These are phyloP conservation scores for Coemansia reversa DNA, from an alignment of 192 early-diverging fungal species.

Conservation along the genomic window DNA sequence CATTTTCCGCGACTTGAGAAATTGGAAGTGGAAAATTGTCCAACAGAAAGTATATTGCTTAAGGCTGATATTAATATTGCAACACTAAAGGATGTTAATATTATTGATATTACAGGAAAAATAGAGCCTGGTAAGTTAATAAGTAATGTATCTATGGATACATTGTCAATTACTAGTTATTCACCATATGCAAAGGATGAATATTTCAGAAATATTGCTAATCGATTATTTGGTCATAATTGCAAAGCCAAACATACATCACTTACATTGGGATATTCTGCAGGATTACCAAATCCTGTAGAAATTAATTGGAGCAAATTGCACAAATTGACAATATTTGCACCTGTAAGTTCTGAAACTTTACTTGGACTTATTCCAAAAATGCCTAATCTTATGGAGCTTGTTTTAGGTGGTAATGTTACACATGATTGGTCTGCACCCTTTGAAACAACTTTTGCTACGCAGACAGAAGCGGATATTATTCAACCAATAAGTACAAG, in stretches of 20 bases:
- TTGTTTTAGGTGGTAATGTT: not conserved
- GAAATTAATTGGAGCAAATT: not conserved
- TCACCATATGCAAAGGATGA: not conserved
- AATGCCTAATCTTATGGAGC: not conserved
- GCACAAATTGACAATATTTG: not conserved
- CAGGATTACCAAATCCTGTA: not conserved
- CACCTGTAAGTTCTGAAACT: not conserved
- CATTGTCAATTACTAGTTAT: not conserved
- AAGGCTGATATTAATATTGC: not conserved
- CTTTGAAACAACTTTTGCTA: too few relatives aligned
- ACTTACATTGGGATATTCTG: not conserved
- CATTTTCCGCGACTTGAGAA: not conserved
- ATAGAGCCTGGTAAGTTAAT: not conserved
- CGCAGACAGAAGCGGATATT: not conserved
- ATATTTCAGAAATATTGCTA: not conserved
- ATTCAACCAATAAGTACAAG: slow-evolving; percentile 1
- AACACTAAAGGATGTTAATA: not conserved
- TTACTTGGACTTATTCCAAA: not conserved
- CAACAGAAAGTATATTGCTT: not conserved
- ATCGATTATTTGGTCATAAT: not conserved
- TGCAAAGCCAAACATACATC: not conserved
- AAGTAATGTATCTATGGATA: not conserved
- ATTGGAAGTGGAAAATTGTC: not conserved
- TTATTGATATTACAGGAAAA: not conserved
- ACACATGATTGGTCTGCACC: not conserved